Evolutionary conservation across 1,284 basidiomycete genomes (phyloP), one percentile per base, ranked within the genome.

Genomic region (Cutaneotrichosporon curvatum): DNA sequence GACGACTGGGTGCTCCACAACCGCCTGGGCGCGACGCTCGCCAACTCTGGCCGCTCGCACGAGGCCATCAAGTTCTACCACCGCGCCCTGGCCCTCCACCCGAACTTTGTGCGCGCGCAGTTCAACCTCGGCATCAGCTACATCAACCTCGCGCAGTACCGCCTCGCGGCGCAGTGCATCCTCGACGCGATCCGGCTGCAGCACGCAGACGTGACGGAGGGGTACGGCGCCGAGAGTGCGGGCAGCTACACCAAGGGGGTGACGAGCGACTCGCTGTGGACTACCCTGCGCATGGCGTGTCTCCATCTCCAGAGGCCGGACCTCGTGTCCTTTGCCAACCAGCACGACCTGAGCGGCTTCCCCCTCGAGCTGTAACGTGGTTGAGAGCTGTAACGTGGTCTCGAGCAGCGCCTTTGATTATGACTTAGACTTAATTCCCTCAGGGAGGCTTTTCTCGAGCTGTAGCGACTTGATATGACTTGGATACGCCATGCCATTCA

Each of bases 1-100:
- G 82, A 90, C 53, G 94, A 99, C 64, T 96, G 89, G 85, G 74
- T 94, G 39, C 72, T 99, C 53, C 96, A 91, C 73, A 98, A 98
- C 67, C 82, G 94, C 20, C 85, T 97, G 21, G 94, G 94, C 14
- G 94, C 94, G 15, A 97, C 92, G 2, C 81, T 96, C 65, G 91
- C 91, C 38, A 98, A 98, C 67, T 85, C 81, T 57, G 92, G 94
- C 0, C 78, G 79, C 41, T 81, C 87, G 16, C 81, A 81, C 35
- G 82, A 89, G 53, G 92, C 95, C 9, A 76, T 96, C 15, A 75
- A 84, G 55, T 96, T 89, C 70, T 98, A 98, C 70, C 81, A 85
- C 63, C 81, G 81, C 41, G 95, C 94, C 2, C 76, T 98, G 32
- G 84, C 87, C 54, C 75, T 96, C 46, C 90, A 95, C 62, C 92